Base-by-base conservation (phyloP, 192 early-diverging fungal genomes). In the Coemansia sp. region DNA sequence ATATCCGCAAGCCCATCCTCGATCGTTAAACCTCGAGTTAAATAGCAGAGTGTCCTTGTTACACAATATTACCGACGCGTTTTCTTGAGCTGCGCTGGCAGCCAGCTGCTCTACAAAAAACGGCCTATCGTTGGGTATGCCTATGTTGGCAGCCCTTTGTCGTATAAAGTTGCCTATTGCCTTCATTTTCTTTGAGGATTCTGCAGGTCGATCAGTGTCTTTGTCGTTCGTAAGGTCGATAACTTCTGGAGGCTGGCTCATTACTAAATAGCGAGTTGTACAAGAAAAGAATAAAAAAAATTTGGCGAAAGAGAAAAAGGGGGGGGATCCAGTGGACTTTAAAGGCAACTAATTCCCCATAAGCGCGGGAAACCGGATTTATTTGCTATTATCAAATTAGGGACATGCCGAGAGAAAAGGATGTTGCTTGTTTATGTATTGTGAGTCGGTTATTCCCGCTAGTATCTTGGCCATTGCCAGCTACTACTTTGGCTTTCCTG, bases 1-100 rank as follows among this genome's bases (percentile, higher is more conserved):
- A 51, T 90, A 88, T 2, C 86, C 88, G 43, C 88, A 90, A 3
- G 81, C 86, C 86, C 85, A 90, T 5, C 82, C 82, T 11, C 75
- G 62, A 56, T 87, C 85, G 3, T 58, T 5, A 5, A 58, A 2
- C 1, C 58, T 65, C 2, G 68, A 45, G 41, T 45, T 59, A 46
- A 60, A 49, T 17, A 62, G 46, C 43, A 57, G 64, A 7, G 69
- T 67, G 2, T 34, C 37, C 1, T 50, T 32, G 47, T 54, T 64
- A 42, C 64, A 70, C 5, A 78, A 51, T 6, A 61, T 21, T 10
- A 55, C 48, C 5, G 39, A 42, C 20, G 48, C 14, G 53, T 40
- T 40, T 11, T 40, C 39, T 15, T 2, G n/a, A 1, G 11, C 11
- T 16, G 28, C 1, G 2, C 26, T 14, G 28, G 23, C 11, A 20